These are phyloP conservation scores for Fusarium clavum DNA, from an alignment of 2,329 filamentous ascomycete genomes.

Conservation along the genomic window DNA sequence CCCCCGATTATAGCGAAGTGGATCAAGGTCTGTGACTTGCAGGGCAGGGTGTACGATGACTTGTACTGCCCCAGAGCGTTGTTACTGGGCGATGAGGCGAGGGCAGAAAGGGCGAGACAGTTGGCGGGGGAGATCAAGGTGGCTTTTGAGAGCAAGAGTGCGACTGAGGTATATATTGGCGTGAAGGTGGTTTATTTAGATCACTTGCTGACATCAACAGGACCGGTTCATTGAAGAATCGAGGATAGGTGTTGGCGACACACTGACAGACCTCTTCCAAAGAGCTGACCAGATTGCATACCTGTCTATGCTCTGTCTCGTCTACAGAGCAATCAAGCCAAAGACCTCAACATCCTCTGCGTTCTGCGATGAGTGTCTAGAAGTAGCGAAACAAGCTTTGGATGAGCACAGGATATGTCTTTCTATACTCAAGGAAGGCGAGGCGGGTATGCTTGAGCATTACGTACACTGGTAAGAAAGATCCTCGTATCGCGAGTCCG, in stretches of 20 bases:
- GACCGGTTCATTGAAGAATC: neutral
- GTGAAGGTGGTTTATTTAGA: too few relatives aligned
- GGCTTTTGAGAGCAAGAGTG: neutral
- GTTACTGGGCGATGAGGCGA: neutral
- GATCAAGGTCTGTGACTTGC: neutral
- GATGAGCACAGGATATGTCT: conserved; percentile 5
- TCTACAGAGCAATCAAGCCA: neutral
- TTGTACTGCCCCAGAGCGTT: conserved; percentile 5
- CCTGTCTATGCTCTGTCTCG: conserved; percentile 3
- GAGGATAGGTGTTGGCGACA: neutral
- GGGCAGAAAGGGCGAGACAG: neutral
- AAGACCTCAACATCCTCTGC: neutral
- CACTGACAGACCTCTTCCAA: neutral
- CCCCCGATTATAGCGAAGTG: neutral
- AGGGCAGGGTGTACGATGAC: neutral
- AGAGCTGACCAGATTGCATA: conserved; percentile 7
- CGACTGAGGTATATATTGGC: neutral
- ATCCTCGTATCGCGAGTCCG: rapidly evolving
- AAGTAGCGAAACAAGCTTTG: neutral
- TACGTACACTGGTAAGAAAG: conserved; percentile 4
- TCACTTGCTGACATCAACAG: neutral
- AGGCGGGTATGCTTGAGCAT: neutral
- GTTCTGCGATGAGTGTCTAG: neutral
- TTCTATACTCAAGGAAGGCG: neutral
- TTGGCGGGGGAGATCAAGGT: neutral